These are phyloP conservation scores for Vitis hybrid DNA, from an alignment of 177 flowering plant species.

Conservation along the genomic window DNA sequence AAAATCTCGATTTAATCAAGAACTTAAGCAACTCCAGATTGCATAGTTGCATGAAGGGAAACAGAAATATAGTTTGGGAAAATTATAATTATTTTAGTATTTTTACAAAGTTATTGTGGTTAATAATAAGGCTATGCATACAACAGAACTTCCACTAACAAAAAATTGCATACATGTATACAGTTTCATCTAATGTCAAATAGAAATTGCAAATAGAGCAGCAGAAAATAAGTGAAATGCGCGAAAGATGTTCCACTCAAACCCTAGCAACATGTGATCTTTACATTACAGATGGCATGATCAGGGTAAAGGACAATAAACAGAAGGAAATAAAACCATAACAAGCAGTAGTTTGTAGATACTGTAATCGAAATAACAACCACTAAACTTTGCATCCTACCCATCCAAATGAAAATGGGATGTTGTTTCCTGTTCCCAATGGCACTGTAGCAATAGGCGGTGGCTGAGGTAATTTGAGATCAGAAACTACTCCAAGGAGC, in stretches of 20 bases:
- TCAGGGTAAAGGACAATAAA: neutral
- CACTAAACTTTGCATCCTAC: constrained; percentile 36
- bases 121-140: neutral
- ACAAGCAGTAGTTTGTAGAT: neutral
- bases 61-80: neutral
- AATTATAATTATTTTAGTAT: neutral
- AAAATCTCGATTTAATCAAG: neutral
- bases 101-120: neutral
- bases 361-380: neutral
- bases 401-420: constrained; percentile 94
- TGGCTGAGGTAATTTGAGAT: constrained; percentile 74
- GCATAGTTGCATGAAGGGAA: neutral
- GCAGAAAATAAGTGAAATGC: neutral
- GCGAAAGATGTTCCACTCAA: neutral
- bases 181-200: neutral
- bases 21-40: neutral
- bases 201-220: neutral
- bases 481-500: constrained; percentile 86
- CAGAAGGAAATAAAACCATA: neutral
- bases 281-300: neutral
- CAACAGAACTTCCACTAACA: neutral
- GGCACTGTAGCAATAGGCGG: constrained; percentile 94
- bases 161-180: neutral
- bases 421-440: constrained; percentile 92
- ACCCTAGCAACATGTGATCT: neutral